Percentiles rank a stretch among this genome's conserved stretches.
Evolutionary conservation across 2,329 filamentous ascomycete genomes (phyloP).

Genomic region (Fusarium pseudograminearum): DNA sequence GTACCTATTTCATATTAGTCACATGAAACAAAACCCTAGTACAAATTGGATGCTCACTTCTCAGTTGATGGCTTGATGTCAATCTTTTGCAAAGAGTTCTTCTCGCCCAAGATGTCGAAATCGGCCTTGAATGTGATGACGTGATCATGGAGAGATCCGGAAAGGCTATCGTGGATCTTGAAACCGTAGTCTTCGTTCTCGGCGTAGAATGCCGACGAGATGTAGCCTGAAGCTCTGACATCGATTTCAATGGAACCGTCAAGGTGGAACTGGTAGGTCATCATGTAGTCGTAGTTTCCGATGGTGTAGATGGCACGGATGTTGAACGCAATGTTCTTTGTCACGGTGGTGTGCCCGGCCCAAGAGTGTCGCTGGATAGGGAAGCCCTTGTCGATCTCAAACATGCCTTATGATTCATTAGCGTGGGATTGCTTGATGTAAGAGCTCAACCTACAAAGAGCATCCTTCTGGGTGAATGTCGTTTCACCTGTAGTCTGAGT

Average conservation of each 20-base stretch:
- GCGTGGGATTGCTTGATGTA: rapidly evolving
- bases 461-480: not conserved
- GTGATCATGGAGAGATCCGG: not conserved
- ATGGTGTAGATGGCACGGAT: constrained; percentile 14
- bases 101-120: not conserved
- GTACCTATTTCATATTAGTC: not conserved
- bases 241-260: constrained; percentile 4
- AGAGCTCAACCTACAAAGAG: not conserved
- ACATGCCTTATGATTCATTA: constrained; percentile 1
- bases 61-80: not conserved
- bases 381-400: constrained; percentile 12
- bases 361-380: constrained; percentile 14
- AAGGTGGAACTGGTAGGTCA: not conserved
- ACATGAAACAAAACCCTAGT: rapidly evolving
- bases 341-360: not conserved
- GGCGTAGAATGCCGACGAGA: constrained; percentile 1
- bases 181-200: constrained; percentile 13
- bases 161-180: constrained; percentile 10
- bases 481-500: constrained; percentile 3
- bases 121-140: constrained; percentile 8
- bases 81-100: constrained; percentile 8
- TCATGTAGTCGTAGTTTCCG: constrained; percentile 17
- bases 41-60: not conserved
- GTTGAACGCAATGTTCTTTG: constrained; percentile 13
- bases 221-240: constrained; percentile 6